phyloP scores from a whole-genome alignment of 164 flowering plant genomes.

The Macadamia integrifolia region DNA sequence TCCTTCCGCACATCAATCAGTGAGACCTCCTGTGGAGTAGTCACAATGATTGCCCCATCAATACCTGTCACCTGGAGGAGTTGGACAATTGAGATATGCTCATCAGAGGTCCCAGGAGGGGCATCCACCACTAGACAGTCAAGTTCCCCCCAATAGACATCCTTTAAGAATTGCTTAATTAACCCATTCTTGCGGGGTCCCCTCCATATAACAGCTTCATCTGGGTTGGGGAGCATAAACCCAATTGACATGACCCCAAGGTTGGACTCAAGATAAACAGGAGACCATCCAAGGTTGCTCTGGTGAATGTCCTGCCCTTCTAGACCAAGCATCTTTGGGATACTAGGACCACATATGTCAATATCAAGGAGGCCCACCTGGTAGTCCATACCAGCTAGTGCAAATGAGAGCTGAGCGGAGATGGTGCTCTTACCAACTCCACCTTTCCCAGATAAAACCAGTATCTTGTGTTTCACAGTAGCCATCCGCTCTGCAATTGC shows the following conservation, averaged over 20 bases:
- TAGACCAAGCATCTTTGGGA: constrained; percentile 95
- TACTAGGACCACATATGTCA: constrained; percentile 94
- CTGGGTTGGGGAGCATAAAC: constrained; percentile 84
- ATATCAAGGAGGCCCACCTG: constrained; percentile 93
- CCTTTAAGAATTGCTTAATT: constrained; percentile 85
- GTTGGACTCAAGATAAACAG: constrained; percentile 81
- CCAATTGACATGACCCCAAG: constrained; percentile 98
- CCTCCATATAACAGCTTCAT: constrained; percentile 94
- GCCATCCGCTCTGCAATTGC: constrained; percentile 87
- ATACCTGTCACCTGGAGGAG: constrained; percentile 69
- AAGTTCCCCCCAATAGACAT: constrained; percentile 91
- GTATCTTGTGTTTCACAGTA: constrained; percentile 85
- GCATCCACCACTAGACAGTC: constrained; percentile 90
- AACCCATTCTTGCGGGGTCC: constrained; percentile 89
- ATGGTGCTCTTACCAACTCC: constrained; percentile 98
- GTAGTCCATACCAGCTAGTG: constrained; percentile 73
- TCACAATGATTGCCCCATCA: constrained; percentile 88
- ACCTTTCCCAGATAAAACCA: constrained; percentile 91
- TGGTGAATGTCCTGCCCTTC: constrained; percentile 93
- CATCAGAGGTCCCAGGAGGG: constrained; percentile 98
- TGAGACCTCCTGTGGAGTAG: constrained; percentile 93
- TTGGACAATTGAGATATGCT: constrained; percentile 85
- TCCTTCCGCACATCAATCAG: constrained; percentile 88
- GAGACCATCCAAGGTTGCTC: constrained; percentile 94
- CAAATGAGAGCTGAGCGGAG: constrained; percentile 84